Evolutionary conservation across 352 stramenopile genomes (phyloP).

Genomic region (Phytophthora pisi): DNA sequence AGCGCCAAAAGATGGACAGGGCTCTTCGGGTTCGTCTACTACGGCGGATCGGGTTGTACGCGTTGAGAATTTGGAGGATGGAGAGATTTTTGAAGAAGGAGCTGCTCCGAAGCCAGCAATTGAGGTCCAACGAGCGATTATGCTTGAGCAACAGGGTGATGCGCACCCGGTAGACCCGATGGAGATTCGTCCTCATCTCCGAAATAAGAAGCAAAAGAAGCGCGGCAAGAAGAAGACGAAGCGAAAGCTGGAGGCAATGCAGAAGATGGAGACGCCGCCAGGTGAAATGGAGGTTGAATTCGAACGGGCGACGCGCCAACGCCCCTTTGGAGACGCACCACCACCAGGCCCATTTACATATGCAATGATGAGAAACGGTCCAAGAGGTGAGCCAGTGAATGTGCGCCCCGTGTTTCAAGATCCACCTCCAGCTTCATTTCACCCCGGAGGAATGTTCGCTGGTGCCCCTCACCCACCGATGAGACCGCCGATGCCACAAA

Average conservation of each 20-base stretch:
- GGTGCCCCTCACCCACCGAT: constrained; percentile 16
- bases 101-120: constrained; percentile 37
- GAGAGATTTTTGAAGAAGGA: constrained; percentile 78
- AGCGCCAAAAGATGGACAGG: neutral
- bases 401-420: constrained; percentile 31
- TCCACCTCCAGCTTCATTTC: constrained; percentile 19
- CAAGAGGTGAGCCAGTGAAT: constrained; percentile 22
- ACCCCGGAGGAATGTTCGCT: constrained; percentile 4
- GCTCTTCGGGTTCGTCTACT: neutral
- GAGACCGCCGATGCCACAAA: constrained; percentile 12
- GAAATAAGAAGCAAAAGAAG: constrained; percentile 74
- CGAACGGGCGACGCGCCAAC: constrained; percentile 44
- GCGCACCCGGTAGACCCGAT: constrained; percentile 7
- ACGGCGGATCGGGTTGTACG: constrained; percentile 16
- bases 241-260: constrained; percentile 69
- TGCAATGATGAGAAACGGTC: constrained; percentile 35
- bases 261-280: constrained; percentile 24
- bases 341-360: constrained; percentile 24
- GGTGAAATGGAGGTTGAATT: constrained; percentile 25
- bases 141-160: constrained; percentile 30
- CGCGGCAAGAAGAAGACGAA: constrained; percentile 80
- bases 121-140: constrained; percentile 49
- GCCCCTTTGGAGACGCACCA: constrained; percentile 20
- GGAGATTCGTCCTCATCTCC: constrained; percentile 20
- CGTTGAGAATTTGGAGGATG: constrained; percentile 61